Conservation (phyloP, 2,329 filamentous ascomycete genomes). For the Colletotrichum caudatum region DNA sequence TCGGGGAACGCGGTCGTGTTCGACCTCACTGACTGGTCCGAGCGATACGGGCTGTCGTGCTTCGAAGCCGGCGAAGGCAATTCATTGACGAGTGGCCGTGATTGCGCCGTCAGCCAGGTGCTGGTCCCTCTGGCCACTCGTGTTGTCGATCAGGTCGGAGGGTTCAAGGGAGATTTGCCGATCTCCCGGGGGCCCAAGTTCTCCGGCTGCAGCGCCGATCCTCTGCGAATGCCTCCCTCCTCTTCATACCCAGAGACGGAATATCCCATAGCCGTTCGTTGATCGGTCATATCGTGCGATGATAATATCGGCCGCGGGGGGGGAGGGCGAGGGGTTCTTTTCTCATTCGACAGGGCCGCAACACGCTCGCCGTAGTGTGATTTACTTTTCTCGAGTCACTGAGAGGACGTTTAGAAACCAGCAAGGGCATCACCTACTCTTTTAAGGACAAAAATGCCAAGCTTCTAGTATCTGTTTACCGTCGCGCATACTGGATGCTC, state of each 20-base stretch:
- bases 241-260: neutral
- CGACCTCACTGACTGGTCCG: neutral
- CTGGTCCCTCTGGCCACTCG: neutral
- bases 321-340: neutral
- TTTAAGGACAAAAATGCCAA: neutral
- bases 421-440: neutral
- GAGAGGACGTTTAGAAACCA: neutral
- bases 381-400: neutral
- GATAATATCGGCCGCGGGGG: neutral
- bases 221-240: neutral
- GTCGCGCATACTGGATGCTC: slow-evolving; percentile 8
- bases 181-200: neutral
- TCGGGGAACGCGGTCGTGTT: neutral
- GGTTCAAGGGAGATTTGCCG: neutral
- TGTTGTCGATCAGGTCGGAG: neutral
- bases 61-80: neutral
- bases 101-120: neutral
- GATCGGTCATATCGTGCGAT: neutral
- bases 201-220: neutral
- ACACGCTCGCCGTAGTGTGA: neutral
- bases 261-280: neutral
- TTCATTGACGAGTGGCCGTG: neutral
- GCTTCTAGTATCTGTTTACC: neutral
- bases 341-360: neutral
- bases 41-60: neutral